These are phyloP conservation scores for Ilex aquifolium DNA, from an alignment of 257 asterid species.

Conservation along the genomic window DNA sequence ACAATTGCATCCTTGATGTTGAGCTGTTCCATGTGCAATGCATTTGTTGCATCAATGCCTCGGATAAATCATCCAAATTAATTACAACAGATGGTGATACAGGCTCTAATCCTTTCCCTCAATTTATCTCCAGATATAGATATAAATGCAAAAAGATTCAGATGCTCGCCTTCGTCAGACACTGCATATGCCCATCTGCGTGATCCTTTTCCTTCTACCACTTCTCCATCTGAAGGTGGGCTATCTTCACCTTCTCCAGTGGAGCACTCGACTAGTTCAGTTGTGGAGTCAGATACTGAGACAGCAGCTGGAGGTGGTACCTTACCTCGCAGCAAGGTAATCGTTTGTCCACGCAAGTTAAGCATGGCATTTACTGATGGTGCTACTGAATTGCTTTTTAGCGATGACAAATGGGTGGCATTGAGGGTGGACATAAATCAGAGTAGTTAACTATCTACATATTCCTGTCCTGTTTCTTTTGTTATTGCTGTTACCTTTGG, in stretches of 20 bases:
- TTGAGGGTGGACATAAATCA: constrained; percentile 11
- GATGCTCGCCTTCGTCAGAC: constrained; percentile 16
- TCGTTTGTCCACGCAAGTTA: constrained; percentile 31
- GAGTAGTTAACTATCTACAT: constrained; percentile 9
- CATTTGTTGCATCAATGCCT: not conserved
- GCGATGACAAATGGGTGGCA: constrained; percentile 52
- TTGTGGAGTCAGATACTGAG: constrained; percentile 9
- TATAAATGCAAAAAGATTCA: constrained; percentile 32
- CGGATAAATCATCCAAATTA: not conserved
- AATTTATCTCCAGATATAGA: constrained; percentile 18
- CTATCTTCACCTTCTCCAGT: constrained; percentile 9
- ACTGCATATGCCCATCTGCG: constrained; percentile 18
- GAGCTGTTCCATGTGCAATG: too few relatives aligned
- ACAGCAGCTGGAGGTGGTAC: constrained; percentile 12
- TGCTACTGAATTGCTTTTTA: constrained; percentile 32
- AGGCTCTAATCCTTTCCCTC: not conserved
- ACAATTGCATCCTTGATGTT: too few relatives aligned
- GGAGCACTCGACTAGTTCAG: constrained; percentile 8
- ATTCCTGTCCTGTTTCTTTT: not conserved
- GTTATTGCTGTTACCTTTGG: too few relatives aligned
- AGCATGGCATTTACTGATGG: constrained; percentile 27
- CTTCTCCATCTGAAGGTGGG: constrained; percentile 8
- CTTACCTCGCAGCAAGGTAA: constrained; percentile 15
- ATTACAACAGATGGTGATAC: not conserved
- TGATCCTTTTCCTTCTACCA: constrained; percentile 4